Base-by-base conservation (phyloP, 192 early-diverging fungal genomes). In the Coemansia sp. region DNA sequence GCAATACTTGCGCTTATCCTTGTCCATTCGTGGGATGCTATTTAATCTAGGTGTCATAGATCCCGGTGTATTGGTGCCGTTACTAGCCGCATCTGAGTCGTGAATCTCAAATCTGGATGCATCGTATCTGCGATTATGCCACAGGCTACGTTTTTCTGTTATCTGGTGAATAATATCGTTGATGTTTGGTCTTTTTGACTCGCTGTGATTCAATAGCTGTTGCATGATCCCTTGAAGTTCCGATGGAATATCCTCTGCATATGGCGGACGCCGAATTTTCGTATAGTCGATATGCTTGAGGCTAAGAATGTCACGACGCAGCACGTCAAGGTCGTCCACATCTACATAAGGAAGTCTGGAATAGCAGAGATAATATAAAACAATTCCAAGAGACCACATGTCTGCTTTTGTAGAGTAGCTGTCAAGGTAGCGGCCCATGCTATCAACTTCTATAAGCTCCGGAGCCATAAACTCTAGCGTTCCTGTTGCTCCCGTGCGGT, bases 391-490 rank as follows among this genome's bases (percentile, higher is more conserved):
- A 0, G 92, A 93, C 93, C 94, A 99, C 87, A 99, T 87, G 63
- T 99, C 96, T 5, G 93, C 90, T 56, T 91, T 92, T 57, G 89
- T 83, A 28, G 91, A 91, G 72, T 94, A 94, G 51, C 89, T 89
- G 46, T 91, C 86, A 20, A 85, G 64, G 62, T 89, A 96, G 25
- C 83, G 79, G 18, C 94, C 95, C 2, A 69, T 55, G 13, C 34
- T 68, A 68, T 91, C 91, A 7, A 86, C 81, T 63, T 68, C 67
- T 7, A 91, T 56, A 16, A 91, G 75, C 70, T 91, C 92, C 0
- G 95, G 95, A 8, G 95, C 93, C 90, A 94, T 92, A 68, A 96
- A 97, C 57, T 98, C 96, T 12, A 97, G 67, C 0, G 94, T 96
- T 9, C 94, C 94, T 0, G 96, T 98, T 1, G 94, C 94, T 9